Evolutionary conservation across 768 basidiomycete genomes (phyloP), one percentile per base, ranked within the genome.

Genomic region (Inosperma sp.): DNA sequence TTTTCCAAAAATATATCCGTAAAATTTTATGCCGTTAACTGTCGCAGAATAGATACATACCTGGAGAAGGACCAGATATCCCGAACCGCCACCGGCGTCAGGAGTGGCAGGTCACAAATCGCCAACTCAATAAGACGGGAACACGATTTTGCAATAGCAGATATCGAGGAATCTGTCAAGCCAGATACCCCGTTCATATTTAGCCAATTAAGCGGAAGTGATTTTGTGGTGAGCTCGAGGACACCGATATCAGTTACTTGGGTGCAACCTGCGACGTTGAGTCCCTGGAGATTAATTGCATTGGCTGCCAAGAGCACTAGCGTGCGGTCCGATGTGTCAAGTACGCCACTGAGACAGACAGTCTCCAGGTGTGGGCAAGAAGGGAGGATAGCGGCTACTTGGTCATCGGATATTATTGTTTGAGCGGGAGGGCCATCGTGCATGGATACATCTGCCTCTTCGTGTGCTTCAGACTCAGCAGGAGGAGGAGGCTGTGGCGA

Each of bases 61-160:
- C 76, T 81, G 37, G 86, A 86, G 66, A 83, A 89, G 25, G 77
- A 75, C 77, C 93, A 86, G n/a, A 96, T 74, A 60, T 91, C 88
- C 30, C 86, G 80, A 27, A 91, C 74, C 0, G 88, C 82, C 39
- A 77, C 63, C 5, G 80, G 77, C 7, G 86, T 88, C 48, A 96
- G 60, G 33, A 82, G 72, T 8, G 80, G 78, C 53, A 91, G 82
- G 59, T 78, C 78, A 60, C 70, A 81, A 30, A 94, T 69, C 62
- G 96, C 93, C 54, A 95, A 72, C 65, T 94, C 93, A 48, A 86
- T 71, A 21, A 96, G 80, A 52, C 80, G 77, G 4, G 87, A 82
- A 62, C 89, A 91, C 8, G 81, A 75, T 49, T 80, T 83, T 14
- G 83, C 84, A 56, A 96, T 78, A 10, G 82, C 78, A 51, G 82